These are phyloP conservation scores for Pisolithus sp. DNA, from an alignment of 768 basidiomycete genomes.

Conservation along the genomic window DNA sequence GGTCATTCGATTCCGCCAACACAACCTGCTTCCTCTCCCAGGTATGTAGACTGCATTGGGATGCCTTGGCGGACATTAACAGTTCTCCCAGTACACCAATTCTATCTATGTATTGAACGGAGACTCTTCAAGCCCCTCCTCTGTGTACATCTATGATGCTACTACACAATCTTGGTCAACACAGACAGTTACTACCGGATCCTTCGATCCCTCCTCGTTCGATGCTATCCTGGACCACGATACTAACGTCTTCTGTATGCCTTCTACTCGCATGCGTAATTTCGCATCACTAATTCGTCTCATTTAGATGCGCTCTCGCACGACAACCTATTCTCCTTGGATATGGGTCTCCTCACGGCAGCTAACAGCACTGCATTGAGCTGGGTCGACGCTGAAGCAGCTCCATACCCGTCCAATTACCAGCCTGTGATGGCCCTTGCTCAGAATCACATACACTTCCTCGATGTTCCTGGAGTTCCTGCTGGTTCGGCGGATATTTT, in stretches of 20 bases:
- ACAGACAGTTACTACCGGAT: conserved; percentile 49
- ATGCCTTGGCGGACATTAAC: neutral
- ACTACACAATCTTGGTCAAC: conserved; percentile 68
- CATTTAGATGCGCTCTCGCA: conserved; percentile 61
- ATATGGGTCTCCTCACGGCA: conserved; percentile 59
- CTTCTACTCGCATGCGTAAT: neutral
- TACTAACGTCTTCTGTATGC: conserved; percentile 80
- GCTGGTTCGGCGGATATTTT: conserved; percentile 74
- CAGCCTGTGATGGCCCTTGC: conserved; percentile 74
- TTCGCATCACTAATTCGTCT: conserved; percentile 5
- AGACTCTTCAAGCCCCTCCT: conserved; percentile 60
- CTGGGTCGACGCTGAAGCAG: conserved; percentile 59
- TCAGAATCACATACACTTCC: conserved; percentile 82
- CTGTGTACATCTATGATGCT: conserved; percentile 79
- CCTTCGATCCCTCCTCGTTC: conserved; percentile 59
- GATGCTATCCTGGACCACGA: conserved; percentile 86
- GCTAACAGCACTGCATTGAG: conserved; percentile 51
- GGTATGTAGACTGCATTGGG: conserved; percentile 26
- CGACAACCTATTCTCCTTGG: conserved; percentile 58
- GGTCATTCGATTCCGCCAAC: conserved; percentile 58
- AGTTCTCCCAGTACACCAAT: conserved; percentile 59
- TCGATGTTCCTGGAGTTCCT: conserved; percentile 59
- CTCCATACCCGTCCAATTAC: conserved; percentile 55
- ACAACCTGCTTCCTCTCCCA: conserved; percentile 71
- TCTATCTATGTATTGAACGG: conserved; percentile 81